Evolutionary conservation across 768 basidiomycete species (phyloP), one percentile per base, ranked within the genome.

Genomic region (Leccinum ochraceum): DNA sequence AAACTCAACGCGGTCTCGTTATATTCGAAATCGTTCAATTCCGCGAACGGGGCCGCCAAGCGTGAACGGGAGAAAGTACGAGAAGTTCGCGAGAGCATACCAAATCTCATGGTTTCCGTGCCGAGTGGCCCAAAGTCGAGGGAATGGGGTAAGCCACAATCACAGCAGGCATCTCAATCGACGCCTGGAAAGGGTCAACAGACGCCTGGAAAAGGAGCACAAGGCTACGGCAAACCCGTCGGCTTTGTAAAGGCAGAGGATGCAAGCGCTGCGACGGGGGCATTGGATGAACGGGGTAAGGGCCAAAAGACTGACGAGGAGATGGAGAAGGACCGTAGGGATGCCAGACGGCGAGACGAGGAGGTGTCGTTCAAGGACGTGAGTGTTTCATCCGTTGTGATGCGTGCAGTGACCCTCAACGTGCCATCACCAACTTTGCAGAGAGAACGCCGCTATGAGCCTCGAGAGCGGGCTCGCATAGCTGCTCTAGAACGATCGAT

Each of bases 371-470:
- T 93, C 74, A 81, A 87, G 71, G 94, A 94, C 75, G 95, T 94
- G 70, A 76, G 90, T 85, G 16, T 49, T 34, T 51, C 28, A 51
- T 54, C 42, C 14, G 55, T 48, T 24, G n/a, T 11, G 10, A 3
- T 37, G 8, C 6, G 14, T 36, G 42, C 17, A 3, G 9, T 39
- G 46, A 34, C 46, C 4, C 55, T 70, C 20, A 64, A 44, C 14
- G 34, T 13, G 4, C 0, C 0, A 2, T 34, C 9, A 42, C 17
- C 13, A 69, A 55, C 50, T 26, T 58, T 44, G 13, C 64, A 98
- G 94, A 87, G 94, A 51, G 95, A 98, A 72, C 86, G 95, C 8
- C 86, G 92, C n/a, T 95, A 95, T 52, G 96, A 98, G 67, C 87
- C 88, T 10, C 83, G 94, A 59, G 97, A 99, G 73, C 83, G 94